These are phyloP conservation scores for Hyphodiscus sp. DNA, from an alignment of 2,329 filamentous ascomycete genomes.

Conservation along the genomic window DNA sequence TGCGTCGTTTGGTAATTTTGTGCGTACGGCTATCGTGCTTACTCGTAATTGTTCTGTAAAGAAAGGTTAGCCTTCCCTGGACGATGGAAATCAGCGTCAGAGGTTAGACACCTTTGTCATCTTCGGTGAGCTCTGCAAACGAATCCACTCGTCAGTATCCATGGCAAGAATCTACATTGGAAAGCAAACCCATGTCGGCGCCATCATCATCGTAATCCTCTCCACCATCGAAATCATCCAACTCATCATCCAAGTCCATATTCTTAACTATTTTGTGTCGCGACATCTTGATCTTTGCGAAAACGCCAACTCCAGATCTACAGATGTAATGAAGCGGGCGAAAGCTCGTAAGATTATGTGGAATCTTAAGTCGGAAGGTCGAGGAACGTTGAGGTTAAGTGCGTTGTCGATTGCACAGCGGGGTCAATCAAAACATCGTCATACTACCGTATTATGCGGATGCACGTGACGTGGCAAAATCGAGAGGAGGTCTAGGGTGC, in stretches of 20 bases:
- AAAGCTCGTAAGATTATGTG: neutral
- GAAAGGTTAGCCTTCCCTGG: constrained; percentile 1
- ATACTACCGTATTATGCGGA: too few relatives aligned
- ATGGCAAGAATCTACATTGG: neutral
- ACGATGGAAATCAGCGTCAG: constrained; percentile 2
- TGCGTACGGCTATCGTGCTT: constrained; percentile 60
- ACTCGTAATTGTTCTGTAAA: constrained; percentile 51
- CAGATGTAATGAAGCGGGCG: neutral
- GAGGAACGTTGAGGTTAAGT: neutral
- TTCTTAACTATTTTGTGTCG: constrained; percentile 34
- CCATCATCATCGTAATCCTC: constrained; percentile 37
- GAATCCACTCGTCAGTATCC: constrained; percentile 1
- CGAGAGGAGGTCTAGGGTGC: too few relatives aligned
- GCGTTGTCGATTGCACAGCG: too few relatives aligned
- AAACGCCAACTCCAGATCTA: neutral
- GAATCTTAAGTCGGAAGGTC: neutral
- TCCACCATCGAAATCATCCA: constrained; percentile 45
- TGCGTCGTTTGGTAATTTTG: constrained; percentile 53
- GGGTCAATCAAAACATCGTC: too few relatives aligned
- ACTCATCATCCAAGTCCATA: constrained; percentile 39
- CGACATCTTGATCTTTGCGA: constrained; percentile 29
- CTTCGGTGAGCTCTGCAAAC: constrained; percentile 28
- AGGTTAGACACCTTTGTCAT: constrained; percentile 27
- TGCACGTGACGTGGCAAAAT: too few relatives aligned
- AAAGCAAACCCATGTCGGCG: constrained; percentile 28